Evolutionary conservation across 495 filamentous ascomycete genomes (phyloP).

Genomic region (Delitschia confertaspora): DNA sequence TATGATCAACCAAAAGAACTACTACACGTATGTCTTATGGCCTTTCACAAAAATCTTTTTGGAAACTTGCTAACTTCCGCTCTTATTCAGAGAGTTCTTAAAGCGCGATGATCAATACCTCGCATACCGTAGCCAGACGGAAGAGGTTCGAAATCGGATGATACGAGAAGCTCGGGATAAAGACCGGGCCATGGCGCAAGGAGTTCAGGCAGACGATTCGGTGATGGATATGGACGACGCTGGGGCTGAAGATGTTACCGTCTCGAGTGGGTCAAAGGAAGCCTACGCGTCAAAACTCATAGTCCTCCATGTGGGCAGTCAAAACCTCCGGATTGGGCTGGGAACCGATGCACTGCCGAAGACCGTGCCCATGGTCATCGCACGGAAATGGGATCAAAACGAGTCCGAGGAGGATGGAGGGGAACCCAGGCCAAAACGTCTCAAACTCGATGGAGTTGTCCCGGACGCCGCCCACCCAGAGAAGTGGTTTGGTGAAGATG

Average conservation of each 20-base stretch:
- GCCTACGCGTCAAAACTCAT: conserved; percentile 81
- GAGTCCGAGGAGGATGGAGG: conserved; percentile 71
- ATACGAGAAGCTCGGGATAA: conserved; percentile 75
- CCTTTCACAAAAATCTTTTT: background rate
- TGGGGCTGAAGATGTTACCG: conserved; percentile 45
- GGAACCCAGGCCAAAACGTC: conserved; percentile 79
- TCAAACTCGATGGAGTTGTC: conserved; percentile 58
- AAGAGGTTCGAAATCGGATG: conserved; percentile 69
- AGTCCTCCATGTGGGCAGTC: conserved; percentile 95
- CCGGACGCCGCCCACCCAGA: conserved; percentile 48
- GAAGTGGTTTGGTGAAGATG: conserved; percentile 77
- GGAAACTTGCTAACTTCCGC: background rate
- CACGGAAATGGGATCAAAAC: conserved; percentile 59
- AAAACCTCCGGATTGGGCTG: conserved; percentile 86
- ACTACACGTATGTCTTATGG: conserved; percentile 79
- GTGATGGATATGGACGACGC: conserved; percentile 52
- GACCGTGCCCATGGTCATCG: conserved; percentile 87
- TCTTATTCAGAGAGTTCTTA: conserved; percentile 60
- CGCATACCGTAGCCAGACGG: conserved; percentile 73
- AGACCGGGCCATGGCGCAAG: conserved; percentile 72
- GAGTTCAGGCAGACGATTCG: conserved; percentile 45
- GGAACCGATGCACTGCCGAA: conserved; percentile 92
- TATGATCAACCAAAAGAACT: conserved; percentile 98
- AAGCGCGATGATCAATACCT: conserved; percentile 96
- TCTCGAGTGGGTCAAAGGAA: conserved; percentile 10